Evolutionary conservation across 805 yeast species (phyloP).

Genomic region (Lipomyces anomalus): DNA sequence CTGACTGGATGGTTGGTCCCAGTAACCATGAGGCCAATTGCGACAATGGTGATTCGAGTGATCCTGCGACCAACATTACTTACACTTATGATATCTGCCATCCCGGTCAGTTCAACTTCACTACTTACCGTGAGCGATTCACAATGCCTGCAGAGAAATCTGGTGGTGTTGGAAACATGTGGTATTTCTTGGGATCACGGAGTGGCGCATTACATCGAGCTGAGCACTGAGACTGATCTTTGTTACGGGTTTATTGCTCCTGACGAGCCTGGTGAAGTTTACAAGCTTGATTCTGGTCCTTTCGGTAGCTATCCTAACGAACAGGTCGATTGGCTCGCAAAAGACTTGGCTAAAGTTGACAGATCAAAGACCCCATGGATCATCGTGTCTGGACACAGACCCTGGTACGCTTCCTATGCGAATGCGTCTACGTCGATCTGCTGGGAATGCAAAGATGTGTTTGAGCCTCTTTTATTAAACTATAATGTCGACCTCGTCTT

Average conservation of each 20-base stretch:
- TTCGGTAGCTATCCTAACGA: slow-evolving; percentile 21
- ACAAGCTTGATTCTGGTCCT: slow-evolving; percentile 13
- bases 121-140: slow-evolving; percentile 2
- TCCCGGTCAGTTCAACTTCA: slow-evolving; percentile 2
- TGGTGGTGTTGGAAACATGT: background rate
- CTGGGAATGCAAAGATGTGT: slow-evolving; percentile 22
- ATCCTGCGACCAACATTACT: no score
- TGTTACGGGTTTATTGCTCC: slow-evolving; percentile 15
- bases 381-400: slow-evolving; percentile 30
- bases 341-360: slow-evolving; percentile 30
- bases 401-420: slow-evolving; percentile 31
- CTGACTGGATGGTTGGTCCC: slow-evolving; percentile 28
- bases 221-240: no score
- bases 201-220: slow-evolving; percentile 23
- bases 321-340: slow-evolving; percentile 31
- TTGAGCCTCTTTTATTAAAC: slow-evolving; percentile 19
- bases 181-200: slow-evolving; percentile 25
- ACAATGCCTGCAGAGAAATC: background rate
- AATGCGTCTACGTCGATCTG: slow-evolving; percentile 9
- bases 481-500: slow-evolving; percentile 19
- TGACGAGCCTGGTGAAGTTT: slow-evolving; percentile 21
- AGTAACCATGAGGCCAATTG: slow-evolving; percentile 30
- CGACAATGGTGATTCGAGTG: slow-evolving; percentile 1
- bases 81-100: background rate
- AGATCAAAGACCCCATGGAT: slow-evolving; percentile 31